Percentiles rank a stretch among this genome's conserved stretches.
These are phyloP conservation scores for Penicillium expansum DNA, from an alignment of 2,329 filamentous ascomycete genomes.

Conservation along the genomic window DNA sequence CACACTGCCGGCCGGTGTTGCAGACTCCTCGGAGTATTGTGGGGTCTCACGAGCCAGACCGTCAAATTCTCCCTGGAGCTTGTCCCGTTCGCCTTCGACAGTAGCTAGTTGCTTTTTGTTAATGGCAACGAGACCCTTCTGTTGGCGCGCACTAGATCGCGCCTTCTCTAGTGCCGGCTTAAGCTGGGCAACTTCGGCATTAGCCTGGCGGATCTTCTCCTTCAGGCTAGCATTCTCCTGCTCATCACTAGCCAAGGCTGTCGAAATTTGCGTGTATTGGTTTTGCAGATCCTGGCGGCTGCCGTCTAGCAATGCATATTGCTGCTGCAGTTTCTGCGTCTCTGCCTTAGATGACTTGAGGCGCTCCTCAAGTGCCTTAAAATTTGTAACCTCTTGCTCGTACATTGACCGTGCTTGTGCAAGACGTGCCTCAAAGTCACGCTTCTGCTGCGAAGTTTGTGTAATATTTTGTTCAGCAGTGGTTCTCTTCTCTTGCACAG, in stretches of 20 bases:
- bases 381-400: slow-evolving; percentile 87
- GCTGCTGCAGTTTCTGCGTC: slow-evolving; percentile 77
- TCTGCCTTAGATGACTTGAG: slow-evolving; percentile 73
- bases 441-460: slow-evolving; percentile 80
- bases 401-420: slow-evolving; percentile 84
- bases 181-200: slow-evolving; percentile 76
- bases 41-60: slow-evolving; percentile 60
- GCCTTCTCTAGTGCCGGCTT: slow-evolving; percentile 92
- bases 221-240: slow-evolving; percentile 83
- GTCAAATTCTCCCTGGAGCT: slow-evolving; percentile 75
- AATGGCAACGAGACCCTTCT: slow-evolving; percentile 94
- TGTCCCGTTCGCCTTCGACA: slow-evolving; percentile 83
- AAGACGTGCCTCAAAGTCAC: slow-evolving; percentile 85
- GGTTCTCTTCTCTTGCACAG: slow-evolving; percentile 77
- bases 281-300: slow-evolving; percentile 75
- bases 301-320: slow-evolving; percentile 79
- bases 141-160: slow-evolving; percentile 85
- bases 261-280: slow-evolving; percentile 73
- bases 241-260: slow-evolving; percentile 78
- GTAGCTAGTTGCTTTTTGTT: slow-evolving; percentile 97
- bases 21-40: slow-evolving; percentile 54
- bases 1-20: slow-evolving; percentile 36
- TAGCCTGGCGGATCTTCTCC: slow-evolving; percentile 80
- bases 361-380: slow-evolving; percentile 80
- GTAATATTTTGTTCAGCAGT: slow-evolving; percentile 78